Evolutionary conservation across 495 filamentous ascomycete genomes (phyloP), one percentile per base, ranked within the genome.

Genomic region (Tuber magnatum): DNA sequence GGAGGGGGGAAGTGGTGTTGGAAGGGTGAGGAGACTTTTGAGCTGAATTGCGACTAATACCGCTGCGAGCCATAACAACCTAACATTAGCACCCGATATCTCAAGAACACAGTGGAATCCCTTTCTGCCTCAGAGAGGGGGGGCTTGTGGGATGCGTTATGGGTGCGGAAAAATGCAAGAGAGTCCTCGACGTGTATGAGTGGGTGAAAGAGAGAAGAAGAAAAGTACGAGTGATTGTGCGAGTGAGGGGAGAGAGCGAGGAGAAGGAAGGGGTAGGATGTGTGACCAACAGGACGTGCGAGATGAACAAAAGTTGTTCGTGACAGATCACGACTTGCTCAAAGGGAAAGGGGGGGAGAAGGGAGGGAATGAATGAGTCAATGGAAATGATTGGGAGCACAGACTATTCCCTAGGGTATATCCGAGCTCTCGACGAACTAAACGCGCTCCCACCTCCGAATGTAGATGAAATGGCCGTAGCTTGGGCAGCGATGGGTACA

Each of bases 381-480:
- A 76, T 39, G 56, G 56, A 69, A 69, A 51, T 32, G 39, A 74
- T 65, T 35, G 73, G 80, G 72, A 70, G 40, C 70, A 82, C 80
- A 71, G 68, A 82, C 80, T 75, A 81, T 71, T 81, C 80, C 69
- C 56, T 81, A 14, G 80, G 80, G 69, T 81, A 82, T 46, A 82
- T 82, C 75, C 73, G 81, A 71, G 80, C 76, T 77, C 80, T 81
- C 73, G 80, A 73, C 68, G 76, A 76, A 79, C 71, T 28, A 70
- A 81, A 75, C 72, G 78, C 75, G 79, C 77, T 77, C 74, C 80
- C 80, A 74, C 79, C 78, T 80, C 78, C 78, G 76, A 80, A 73
- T 80, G 69, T 18, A 40, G 70, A 70, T 70, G 73, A 70, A 71
- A 39, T 75, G 72, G 73, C 73, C 28, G 69, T 46, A 72, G 41